A percentile compares a stretch with the other conserved stretches of the same genome.
These are phyloP conservation scores for Teunomyces barrocoloradensis DNA, from an alignment of 805 yeast genomes.

Conservation along the genomic window DNA sequence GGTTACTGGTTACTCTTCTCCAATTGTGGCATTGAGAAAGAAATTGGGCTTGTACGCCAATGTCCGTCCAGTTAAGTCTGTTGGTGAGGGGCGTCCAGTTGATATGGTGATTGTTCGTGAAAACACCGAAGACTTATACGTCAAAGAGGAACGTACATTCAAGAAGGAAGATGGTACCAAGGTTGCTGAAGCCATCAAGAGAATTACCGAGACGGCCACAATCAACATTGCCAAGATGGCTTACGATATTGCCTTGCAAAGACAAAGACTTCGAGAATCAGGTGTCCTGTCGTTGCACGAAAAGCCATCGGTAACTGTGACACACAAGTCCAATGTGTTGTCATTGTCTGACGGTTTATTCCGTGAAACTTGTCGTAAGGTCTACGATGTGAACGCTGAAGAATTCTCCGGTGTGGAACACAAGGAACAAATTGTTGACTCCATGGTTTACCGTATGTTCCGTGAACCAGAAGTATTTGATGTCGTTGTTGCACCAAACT, in stretches of 20 bases:
- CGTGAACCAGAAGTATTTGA: conserved; percentile 97
- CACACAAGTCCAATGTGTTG: conserved; percentile 95
- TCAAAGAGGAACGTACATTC: conserved; percentile 84
- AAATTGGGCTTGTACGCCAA: conserved; percentile 92
- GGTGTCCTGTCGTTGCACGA: conserved; percentile 29
- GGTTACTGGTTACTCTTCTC: conserved; percentile 96
- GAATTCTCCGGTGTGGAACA: conserved; percentile 60
- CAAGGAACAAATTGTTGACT: conserved; percentile 97
- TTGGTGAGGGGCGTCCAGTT: conserved; percentile 83
- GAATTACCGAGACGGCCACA: conserved; percentile 88
- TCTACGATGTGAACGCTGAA: conserved; percentile 56
- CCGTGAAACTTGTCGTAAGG: conserved; percentile 76
- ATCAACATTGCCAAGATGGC: conserved; percentile 87
- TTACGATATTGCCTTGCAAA: conserved; percentile 85
- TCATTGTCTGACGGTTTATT: conserved; percentile 92
- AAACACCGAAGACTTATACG: conserved; percentile 96
- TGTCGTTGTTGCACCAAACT: conserved; percentile 97
- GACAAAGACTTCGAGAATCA: conserved; percentile 74
- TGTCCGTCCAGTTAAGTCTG: conserved; percentile 96
- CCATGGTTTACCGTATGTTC: conserved; percentile 98
- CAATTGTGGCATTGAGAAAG: conserved; percentile 98
- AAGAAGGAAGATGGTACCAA: conserved; percentile 76
- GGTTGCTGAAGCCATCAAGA: conserved; percentile 96
- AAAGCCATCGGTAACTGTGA: conserved; percentile 76
- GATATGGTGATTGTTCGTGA: conserved; percentile 98